A percentile compares a stretch with the other conserved stretches of the same genome.
Conservation (phyloP, 108 stramenopile species). For the Mediolabrus comicus region DNA sequence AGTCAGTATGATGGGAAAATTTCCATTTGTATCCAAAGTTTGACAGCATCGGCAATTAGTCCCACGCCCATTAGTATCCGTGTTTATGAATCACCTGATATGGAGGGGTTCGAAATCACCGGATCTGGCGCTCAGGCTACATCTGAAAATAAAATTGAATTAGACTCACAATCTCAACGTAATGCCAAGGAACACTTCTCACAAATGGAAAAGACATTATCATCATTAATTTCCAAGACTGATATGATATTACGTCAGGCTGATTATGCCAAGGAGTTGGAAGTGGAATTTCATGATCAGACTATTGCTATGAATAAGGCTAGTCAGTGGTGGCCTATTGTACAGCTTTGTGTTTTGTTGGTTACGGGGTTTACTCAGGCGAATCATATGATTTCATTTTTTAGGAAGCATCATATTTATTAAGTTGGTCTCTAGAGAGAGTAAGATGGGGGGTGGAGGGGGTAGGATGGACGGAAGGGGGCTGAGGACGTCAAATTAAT, state of each 20-base stretch:
- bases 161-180: conserved; percentile 36
- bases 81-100: conserved; percentile 27
- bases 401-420: conserved; percentile 75
- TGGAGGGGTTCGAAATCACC: conserved; percentile 42
- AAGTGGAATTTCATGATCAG: conserved; percentile 75
- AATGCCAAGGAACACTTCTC: conserved; percentile 56
- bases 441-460: neutral
- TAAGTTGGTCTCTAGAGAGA: conserved; percentile 32
- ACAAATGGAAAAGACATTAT: conserved; percentile 66
- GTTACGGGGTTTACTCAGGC: conserved; percentile 85
- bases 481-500: too few species aligned
- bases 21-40: conserved; percentile 42
- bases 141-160: neutral
- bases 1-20: conserved; percentile 45
- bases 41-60: conserved; percentile 30
- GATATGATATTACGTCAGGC: conserved; percentile 67
- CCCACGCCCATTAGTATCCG: conserved; percentile 34
- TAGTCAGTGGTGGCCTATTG: conserved; percentile 83
- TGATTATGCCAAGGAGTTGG: conserved; percentile 72
- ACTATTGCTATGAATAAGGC: conserved; percentile 75
- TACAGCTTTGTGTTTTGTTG: conserved; percentile 72
- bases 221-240: conserved; percentile 51
- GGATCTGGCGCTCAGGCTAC: conserved; percentile 7
- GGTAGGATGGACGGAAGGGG: neutral
- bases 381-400: conserved; percentile 77